phyloP scores from a whole-genome alignment of 495 filamentous ascomycete genomes.

The Filosporella fistucella region DNA sequence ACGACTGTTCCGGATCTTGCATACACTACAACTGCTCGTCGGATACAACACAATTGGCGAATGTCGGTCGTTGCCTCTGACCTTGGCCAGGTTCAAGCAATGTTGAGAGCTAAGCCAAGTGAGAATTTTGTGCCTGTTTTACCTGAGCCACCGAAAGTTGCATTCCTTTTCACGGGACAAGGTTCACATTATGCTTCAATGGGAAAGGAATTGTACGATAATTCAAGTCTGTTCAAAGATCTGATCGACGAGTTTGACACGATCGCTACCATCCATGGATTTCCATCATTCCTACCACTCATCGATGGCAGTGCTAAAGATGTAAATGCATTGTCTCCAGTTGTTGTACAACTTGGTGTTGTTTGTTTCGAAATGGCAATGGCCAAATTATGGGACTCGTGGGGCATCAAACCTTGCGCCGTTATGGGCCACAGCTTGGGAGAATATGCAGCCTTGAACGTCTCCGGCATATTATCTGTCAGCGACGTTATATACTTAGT shows the following conservation, averaged over 20 bases:
- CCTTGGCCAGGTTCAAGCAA: slow-evolving; percentile 35
- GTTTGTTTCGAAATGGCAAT: slow-evolving; percentile 83
- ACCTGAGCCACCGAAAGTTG: slow-evolving; percentile 37
- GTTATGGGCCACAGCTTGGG: slow-evolving; percentile 85
- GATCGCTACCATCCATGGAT: slow-evolving; percentile 63
- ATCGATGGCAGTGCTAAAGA: slow-evolving; percentile 58
- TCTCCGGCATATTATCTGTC: slow-evolving; percentile 73
- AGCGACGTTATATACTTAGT: slow-evolving; percentile 79
- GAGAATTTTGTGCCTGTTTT: slow-evolving; percentile 42
- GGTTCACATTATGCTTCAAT: slow-evolving; percentile 64
- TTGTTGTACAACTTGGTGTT: slow-evolving; percentile 73
- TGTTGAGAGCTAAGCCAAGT: slow-evolving; percentile 37
- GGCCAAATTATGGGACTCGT: slow-evolving; percentile 72
- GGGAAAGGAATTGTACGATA: slow-evolving; percentile 64
- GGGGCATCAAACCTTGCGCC: slow-evolving; percentile 70
- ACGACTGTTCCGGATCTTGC: slow-evolving; percentile 54
- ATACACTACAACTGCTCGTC: slow-evolving; percentile 80
- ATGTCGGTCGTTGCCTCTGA: slow-evolving; percentile 55
- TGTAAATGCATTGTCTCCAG: slow-evolving; percentile 59
- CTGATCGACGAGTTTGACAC: slow-evolving; percentile 67
- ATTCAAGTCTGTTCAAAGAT: slow-evolving; percentile 61
- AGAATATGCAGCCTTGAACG: slow-evolving; percentile 83
- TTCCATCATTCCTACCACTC: slow-evolving; percentile 63
- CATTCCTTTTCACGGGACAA: slow-evolving; percentile 68
- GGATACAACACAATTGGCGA: slow-evolving; percentile 77